Evolutionary conservation across 768 basidiomycete genomes (phyloP), one percentile per base, ranked within the genome.

Genomic region (Tremella fuciformis): DNA sequence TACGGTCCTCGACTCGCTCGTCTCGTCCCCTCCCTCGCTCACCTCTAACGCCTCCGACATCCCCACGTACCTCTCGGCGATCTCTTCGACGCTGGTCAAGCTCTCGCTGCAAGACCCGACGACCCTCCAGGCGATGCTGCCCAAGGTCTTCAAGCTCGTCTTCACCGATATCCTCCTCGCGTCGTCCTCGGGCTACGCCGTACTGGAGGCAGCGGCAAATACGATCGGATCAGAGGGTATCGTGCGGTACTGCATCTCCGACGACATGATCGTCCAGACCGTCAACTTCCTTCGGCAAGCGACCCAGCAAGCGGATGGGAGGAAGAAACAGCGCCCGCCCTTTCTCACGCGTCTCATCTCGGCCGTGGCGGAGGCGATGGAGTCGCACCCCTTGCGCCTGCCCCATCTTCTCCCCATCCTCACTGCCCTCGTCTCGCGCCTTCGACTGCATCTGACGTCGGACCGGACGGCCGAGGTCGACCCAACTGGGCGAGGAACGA

Each of bases 361-460:
- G 0, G 86, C 89, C 65, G 77, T 84, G 6, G 80, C 81, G 7
- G 85, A 84, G 58, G 86, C 89, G 0, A 76, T 96, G 39, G 84
- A 87, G 61, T 84, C 88, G 8, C 78, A 86, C 67, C 87, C 89
- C 8, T 81, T 83, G 13, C 82, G 88, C 4, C 85, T 91, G 53
- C 86, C 89, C 8, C 88, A 93, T 66, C 74, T 97, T 13, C 79
- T 99, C n/a, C 78, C 80, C 7, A 81, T 91, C 48, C 78, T 87
- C 44, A 84, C 86, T 2, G 84, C 88, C 1, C 80, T 97, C 34
- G 82, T 90, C 58, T 79, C 77, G 8, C 82, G 82, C 61, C 78
- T 94, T 34, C 80, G 84, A 16, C 78, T 83, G 60, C 82, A 84
- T n/a, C 59, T 71, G 0, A 61, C 63, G 2, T 55, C 41, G 11